Conservation (phyloP, 345 rosid genomes). For the thale cress (Arabidopsis thaliana) region TAIR10.1 NC_003076.8:2500501-2501000, state of each 20-base stretch:
- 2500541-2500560: slow-evolving; percentile 29
- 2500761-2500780: slow-evolving; percentile 1
- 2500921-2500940: slow-evolving; percentile 18
- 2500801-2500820: slow-evolving; percentile 27
- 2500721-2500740: slow-evolving; percentile 17
- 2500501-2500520: slow-evolving; percentile 38
- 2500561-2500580: slow-evolving; percentile 21
- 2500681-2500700: slow-evolving; percentile 2
- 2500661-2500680: slow-evolving; percentile 1
- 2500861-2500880: no score
- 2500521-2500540: slow-evolving; percentile 41
- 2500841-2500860: background rate
- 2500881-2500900: background rate
- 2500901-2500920: slow-evolving; percentile 25
- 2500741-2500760: background rate
- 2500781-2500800: background rate
- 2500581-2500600: background rate
- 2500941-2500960: slow-evolving; percentile 37
- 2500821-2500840: slow-evolving; percentile 25
- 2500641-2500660: slow-evolving; percentile 28
- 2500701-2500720: slow-evolving; percentile 15
- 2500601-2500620: background rate
- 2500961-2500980: slow-evolving; percentile 40
- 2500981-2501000: background rate
- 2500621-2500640: background rate